Conservation (phyloP, 139 green algal genomes). For the Chlamydomonas applanata region DNA sequence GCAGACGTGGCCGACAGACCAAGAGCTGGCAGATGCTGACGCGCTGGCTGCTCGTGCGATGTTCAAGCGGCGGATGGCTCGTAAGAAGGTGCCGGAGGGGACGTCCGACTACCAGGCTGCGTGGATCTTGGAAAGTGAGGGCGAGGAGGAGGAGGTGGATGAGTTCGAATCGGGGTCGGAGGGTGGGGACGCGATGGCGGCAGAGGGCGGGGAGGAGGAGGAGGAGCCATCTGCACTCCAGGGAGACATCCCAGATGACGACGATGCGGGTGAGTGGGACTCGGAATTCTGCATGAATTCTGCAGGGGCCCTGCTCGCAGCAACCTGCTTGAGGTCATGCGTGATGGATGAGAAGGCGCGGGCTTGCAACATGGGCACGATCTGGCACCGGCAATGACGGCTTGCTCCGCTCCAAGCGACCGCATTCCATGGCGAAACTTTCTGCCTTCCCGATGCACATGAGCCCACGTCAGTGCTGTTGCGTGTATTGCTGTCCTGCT, state of each 20-base stretch:
- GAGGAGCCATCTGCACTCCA: not conserved
- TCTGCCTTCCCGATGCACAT: no score
- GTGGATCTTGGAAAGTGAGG: conserved; percentile 79
- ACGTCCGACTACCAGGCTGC: conserved; percentile 93
- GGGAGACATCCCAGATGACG: conserved; percentile 2
- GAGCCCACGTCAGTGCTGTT: not conserved
- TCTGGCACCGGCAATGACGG: no score
- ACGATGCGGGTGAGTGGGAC: not conserved
- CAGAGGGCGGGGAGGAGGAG: conserved; percentile 13
- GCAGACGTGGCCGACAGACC: conserved; percentile 93
- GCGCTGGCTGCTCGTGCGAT: conserved; percentile 14
- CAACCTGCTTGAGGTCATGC: no score
- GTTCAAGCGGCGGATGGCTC: conserved; percentile 38
- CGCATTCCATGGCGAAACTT: no score
- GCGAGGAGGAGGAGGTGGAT: conserved; percentile 52
- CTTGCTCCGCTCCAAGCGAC: no score
- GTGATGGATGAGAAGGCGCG: no score
- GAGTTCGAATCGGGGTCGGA: conserved; percentile 34
- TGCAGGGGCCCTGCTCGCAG: no score
- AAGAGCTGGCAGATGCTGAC: conserved; percentile 64
- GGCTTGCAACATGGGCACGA: no score
- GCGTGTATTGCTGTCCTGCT: not conserved
- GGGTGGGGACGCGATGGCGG: not conserved
- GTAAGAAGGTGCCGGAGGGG: conserved; percentile 37
- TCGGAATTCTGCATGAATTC: no score